Base-by-base conservation (phyloP, 805 yeast species). In the Yarrowia keelungensis region DNA sequence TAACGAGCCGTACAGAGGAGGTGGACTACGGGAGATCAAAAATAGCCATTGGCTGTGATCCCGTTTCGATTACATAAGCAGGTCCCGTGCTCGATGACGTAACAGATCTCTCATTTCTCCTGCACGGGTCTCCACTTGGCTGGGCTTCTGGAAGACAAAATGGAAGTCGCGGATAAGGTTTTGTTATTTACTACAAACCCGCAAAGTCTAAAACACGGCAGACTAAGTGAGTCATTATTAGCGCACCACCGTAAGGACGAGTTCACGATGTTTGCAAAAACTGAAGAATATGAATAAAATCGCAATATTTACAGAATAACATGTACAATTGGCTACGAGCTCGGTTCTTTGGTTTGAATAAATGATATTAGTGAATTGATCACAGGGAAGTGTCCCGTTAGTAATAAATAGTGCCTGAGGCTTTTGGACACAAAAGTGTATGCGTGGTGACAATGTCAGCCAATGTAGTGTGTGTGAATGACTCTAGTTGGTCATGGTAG, bases 401-500 rank as follows among this genome's bases (percentile, higher is more conserved):
- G 53, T 32, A 14, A 49, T 49, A 49, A 49, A 49, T 49, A 49
- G 53, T 49, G 51, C 51, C 51, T 12, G 2, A 1, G 36, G 51
- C 51, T 47, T 47, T 47, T 47, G 51, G 32, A 47, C 51, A 47
- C 16, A n/a, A 10, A n/a, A 41, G 43, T 41, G 43, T 43, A 19
- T 5, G 11, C 32, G 32, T 26, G 32, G 26, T 45, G 47, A 45
- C 26, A 12, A 16, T 11, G 46, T n/a, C 15, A 11, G 46, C 32
- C 32, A 26, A 26, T 26, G 32, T 26, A 26, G 32, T 26, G 32
- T 26, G 19, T 26, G 32, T 26, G 32, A 26, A 26, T 26, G 32
- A 26, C 42, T 35, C 19, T 69, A 68, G 51, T 70, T 47, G 26
- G 72, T 68, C 54, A 69, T 15, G n/a, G 72, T 68, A 4, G 72